Evolutionary conservation across 257 asterid species (phyloP).

Genomic region (Penstemon davidsonii): DNA sequence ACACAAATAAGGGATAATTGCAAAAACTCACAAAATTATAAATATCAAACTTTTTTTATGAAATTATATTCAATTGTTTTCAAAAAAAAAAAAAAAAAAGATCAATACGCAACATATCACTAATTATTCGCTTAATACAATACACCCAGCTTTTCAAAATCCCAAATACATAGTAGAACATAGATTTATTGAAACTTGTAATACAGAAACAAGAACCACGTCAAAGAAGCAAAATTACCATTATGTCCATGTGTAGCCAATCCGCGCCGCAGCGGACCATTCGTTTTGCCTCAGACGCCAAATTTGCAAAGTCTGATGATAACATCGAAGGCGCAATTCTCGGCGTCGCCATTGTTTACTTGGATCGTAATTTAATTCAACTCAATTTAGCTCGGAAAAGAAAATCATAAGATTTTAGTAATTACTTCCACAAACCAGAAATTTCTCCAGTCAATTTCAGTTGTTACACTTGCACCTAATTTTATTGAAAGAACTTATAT

Average conservation of each 20-base stretch:
- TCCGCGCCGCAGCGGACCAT: slow-evolving; percentile 87
- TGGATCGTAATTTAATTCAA: too few relatives aligned
- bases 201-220: not conserved
- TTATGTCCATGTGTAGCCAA: slow-evolving; percentile 98
- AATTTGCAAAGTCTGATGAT: slow-evolving; percentile 89
- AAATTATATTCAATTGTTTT: not conserved
- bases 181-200: not conserved
- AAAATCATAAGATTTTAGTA: too few relatives aligned
- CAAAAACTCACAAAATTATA: too few relatives aligned
- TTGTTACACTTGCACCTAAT: too few relatives aligned
- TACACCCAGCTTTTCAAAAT: not conserved
- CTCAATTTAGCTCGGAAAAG: too few relatives aligned
- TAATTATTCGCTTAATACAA: too few relatives aligned
- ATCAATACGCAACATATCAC: not conserved
- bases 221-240: slow-evolving; percentile 48
- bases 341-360: slow-evolving; percentile 45
- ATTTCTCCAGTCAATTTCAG: too few relatives aligned
- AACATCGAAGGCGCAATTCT: slow-evolving; percentile 93
- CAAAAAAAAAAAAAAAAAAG: not conserved
- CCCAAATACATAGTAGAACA: not conserved
- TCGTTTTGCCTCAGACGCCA: slow-evolving; percentile 82
- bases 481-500: too few relatives aligned
- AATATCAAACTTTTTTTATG: too few relatives aligned
- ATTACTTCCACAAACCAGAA: too few relatives aligned
- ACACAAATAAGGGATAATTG: too few relatives aligned